These are phyloP conservation scores for Microthyrium microscopicum DNA, from an alignment of 2,329 filamentous ascomycete species.

Conservation along the genomic window DNA sequence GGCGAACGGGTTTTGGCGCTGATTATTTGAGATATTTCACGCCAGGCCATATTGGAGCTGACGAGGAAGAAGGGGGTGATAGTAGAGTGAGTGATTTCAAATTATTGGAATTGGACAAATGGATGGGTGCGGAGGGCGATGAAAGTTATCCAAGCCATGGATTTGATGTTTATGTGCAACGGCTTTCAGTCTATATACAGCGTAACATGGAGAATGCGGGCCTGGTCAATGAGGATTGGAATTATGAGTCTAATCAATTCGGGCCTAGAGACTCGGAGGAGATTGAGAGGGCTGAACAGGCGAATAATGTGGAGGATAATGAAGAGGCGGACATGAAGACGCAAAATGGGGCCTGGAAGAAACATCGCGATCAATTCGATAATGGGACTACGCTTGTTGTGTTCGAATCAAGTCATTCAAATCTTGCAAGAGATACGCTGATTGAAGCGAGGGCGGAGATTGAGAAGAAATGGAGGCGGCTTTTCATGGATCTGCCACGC, in stretches of 20 bases:
- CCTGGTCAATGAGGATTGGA: neutral
- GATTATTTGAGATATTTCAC: conserved; percentile 34
- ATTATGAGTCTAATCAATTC: neutral
- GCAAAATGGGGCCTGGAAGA: neutral
- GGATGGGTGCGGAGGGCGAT: conserved; percentile 24
- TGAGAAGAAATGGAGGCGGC: conserved; percentile 35
- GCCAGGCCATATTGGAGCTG: conserved; percentile 12
- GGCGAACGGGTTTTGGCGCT: conserved; percentile 31
- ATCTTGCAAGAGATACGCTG: conserved; percentile 31
- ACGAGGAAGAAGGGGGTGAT: conserved; percentile 5
- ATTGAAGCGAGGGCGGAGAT: conserved; percentile 32
- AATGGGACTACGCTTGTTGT: conserved; percentile 35
- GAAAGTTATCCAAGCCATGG: conserved; percentile 25
- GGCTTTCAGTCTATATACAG: conserved; percentile 34
- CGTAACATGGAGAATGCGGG: conserved; percentile 20
- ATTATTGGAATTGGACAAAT: conserved; percentile 35
- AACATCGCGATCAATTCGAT: conserved; percentile 22
- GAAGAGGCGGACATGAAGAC: neutral
- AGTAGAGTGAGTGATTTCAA: conserved; percentile 19
- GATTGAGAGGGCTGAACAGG: neutral
- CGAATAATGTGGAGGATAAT: neutral
- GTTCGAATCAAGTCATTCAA: conserved; percentile 34
- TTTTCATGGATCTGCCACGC: conserved; percentile 32
- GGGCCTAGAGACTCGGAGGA: neutral
- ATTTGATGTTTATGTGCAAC: conserved; percentile 33